Evolutionary conservation across 139 green algal genomes (phyloP).

Genomic region (Chlamydomonas schloesseri): DNA sequence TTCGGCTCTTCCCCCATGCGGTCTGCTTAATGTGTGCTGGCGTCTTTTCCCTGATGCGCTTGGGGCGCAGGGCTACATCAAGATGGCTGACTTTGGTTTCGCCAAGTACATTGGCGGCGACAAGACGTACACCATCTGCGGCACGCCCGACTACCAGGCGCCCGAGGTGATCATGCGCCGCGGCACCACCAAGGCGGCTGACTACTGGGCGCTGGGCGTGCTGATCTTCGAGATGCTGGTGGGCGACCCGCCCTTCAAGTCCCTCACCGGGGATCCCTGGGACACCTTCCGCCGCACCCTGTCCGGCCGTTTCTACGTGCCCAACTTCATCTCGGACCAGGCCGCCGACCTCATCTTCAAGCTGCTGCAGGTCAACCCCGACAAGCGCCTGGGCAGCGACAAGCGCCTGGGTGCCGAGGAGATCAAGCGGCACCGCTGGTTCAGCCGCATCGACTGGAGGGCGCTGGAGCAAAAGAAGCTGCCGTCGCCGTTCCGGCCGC

Average conservation of each 20-base stretch:
- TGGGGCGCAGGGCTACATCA: conserved; percentile 77
- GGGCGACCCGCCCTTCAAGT: conserved; percentile 84
- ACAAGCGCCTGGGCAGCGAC: conserved; percentile 74
- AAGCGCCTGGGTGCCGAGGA: conserved; percentile 60
- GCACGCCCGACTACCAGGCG: conserved; percentile 89
- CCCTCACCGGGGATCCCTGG: conserved; percentile 75
- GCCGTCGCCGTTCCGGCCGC: conserved; percentile 66
- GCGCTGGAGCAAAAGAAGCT: conserved; percentile 66
- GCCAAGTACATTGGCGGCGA: conserved; percentile 79
- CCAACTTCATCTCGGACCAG: conserved; percentile 77
- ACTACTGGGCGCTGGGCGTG: conserved; percentile 90
- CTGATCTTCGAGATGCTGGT: conserved; percentile 90
- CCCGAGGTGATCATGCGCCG: conserved; percentile 79
- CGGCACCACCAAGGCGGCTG: conserved; percentile 78
- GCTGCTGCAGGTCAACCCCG: conserved; percentile 81
- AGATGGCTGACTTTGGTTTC: conserved; percentile 90
- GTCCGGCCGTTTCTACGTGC: conserved; percentile 80
- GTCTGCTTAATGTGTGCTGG: too few relatives aligned
- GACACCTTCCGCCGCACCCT: conserved; percentile 82
- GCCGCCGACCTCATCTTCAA: conserved; percentile 85
- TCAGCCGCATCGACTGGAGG: conserved; percentile 75
- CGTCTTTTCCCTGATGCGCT: too few relatives aligned
- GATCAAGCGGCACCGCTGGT: conserved; percentile 82
- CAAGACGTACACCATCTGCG: conserved; percentile 88
- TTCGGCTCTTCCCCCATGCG: too few relatives aligned